These are phyloP conservation scores for Lichtheimia corymbifera DNA, from an alignment of 371 early-diverging fungal species.

Conservation along the genomic window DNA sequence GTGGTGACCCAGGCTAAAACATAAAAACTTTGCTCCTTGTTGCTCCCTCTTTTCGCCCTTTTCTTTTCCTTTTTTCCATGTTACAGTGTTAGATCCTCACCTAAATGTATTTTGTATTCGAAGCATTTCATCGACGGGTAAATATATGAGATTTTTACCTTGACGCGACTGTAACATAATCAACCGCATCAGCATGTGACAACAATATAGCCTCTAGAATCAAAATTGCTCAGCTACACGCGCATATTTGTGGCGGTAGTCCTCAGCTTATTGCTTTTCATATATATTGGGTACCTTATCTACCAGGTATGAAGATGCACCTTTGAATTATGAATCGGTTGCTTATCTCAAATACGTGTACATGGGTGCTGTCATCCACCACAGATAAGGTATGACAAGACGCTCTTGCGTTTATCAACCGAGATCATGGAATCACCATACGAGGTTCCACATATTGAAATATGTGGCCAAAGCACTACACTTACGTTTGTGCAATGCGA, in stretches of 20 bases:
- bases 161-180: neutral
- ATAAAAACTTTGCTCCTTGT: too few species aligned
- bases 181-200: neutral
- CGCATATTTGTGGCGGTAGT: conserved; percentile 27
- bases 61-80: conserved; percentile 1
- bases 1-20: too few species aligned
- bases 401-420: conserved; percentile 32
- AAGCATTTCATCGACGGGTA: conserved; percentile 43
- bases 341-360: neutral
- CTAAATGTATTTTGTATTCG: conserved; percentile 42
- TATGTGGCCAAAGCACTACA: conserved; percentile 35
- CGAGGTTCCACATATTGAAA: conserved; percentile 37
- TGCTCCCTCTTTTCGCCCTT: conserved; percentile 8
- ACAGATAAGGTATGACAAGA: conserved; percentile 32
- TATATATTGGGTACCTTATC: conserved; percentile 34
- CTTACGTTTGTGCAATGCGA: conserved; percentile 25
- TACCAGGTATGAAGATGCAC: conserved; percentile 17
- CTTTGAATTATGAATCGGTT: too few species aligned
- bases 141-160: neutral
- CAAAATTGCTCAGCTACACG: conserved; percentile 25
- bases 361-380: neutral
- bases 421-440: conserved; percentile 21
- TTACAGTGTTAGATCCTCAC: neutral
- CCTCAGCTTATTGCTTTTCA: conserved; percentile 29
- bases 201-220: conserved; percentile 32